Percentiles rank a stretch among this genome's conserved stretches.
phyloP scores from a whole-genome alignment of 345 rosid genomes.

The Firmiana major region DNA sequence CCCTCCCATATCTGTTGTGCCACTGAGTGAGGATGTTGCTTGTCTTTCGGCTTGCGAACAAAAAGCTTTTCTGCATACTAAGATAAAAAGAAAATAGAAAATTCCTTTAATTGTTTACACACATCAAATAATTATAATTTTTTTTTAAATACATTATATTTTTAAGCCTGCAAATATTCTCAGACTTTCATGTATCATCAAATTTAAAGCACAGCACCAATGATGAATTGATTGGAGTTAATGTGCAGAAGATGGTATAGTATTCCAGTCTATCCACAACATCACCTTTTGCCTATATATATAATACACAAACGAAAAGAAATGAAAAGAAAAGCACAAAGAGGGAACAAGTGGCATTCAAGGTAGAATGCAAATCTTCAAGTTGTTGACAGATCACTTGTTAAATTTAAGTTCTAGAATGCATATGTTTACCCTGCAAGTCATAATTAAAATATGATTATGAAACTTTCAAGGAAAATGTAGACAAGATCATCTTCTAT shows the following conservation, averaged over 20 bases:
- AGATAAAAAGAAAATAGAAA: slow-evolving; percentile 10
- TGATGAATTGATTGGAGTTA: not conserved
- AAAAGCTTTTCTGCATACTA: slow-evolving; percentile 95
- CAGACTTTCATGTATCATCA: slow-evolving; percentile 1
- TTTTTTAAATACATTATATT: not conserved
- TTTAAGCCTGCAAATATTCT: not conserved
- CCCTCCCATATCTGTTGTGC: slow-evolving; percentile 86
- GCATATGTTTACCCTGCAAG: not conserved
- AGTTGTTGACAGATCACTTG: not conserved
- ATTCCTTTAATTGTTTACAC: slow-evolving; percentile 5
- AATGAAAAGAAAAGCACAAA: not conserved
- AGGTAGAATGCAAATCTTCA: not conserved
- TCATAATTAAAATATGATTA: not conserved
- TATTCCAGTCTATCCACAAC: not conserved
- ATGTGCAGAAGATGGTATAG: not conserved
- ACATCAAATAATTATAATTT: not conserved
- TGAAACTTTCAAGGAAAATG: not conserved
- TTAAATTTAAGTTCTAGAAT: not conserved
- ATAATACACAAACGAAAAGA: not conserved
- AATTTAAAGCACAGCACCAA: not conserved
- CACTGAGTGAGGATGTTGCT: slow-evolving; percentile 43
- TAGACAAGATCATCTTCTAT: not conserved
- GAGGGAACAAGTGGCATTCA: not conserved
- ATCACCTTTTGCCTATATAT: not conserved
- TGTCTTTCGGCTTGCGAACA: slow-evolving; percentile 71